phyloP scores from a whole-genome alignment of 352 stramenopile species.

The Phytopythium ostracodes region DNA sequence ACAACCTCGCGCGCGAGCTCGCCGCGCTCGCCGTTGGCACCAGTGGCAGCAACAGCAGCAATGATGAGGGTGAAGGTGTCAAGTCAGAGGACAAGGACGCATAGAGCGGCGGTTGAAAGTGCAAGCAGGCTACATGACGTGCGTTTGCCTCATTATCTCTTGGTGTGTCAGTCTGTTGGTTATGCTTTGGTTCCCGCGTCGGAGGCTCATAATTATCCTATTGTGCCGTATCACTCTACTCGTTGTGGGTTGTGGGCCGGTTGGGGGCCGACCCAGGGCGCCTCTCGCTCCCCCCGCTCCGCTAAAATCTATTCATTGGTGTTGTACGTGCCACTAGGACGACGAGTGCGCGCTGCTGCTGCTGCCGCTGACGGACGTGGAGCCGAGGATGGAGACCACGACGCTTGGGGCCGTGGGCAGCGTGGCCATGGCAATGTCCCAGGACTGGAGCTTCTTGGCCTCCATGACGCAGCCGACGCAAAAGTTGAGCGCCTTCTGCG shows the following conservation, averaged over 20 bases:
- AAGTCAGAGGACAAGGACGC: not conserved
- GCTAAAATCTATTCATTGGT: slow-evolving; percentile 9
- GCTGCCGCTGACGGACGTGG: slow-evolving; percentile 5
- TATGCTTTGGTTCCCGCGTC: not conserved
- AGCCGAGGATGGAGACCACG: slow-evolving; percentile 8
- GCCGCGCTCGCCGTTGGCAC: slow-evolving; percentile 10
- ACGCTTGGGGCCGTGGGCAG: slow-evolving; percentile 11
- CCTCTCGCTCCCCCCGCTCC: not conserved
- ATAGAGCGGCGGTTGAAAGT: not conserved
- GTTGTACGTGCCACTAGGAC: not conserved
- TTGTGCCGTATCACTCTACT: not conserved
- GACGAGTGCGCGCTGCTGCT: slow-evolving; percentile 3
- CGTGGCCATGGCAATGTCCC: slow-evolving; percentile 36
- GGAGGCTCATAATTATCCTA: slow-evolving; percentile 9
- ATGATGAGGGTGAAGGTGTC: slow-evolving; percentile 1
- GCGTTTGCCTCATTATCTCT: not conserved
- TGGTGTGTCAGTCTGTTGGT: too few relatives aligned
- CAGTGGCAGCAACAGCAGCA: not conserved
- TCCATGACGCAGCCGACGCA: slow-evolving; percentile 57
- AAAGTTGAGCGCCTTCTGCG: slow-evolving; percentile 46
- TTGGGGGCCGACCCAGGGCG: too few relatives aligned
- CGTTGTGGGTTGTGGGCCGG: not conserved
- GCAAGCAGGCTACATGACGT: not conserved
- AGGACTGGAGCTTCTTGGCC: slow-evolving; percentile 38
- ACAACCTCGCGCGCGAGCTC: slow-evolving; percentile 73